phyloP scores from a whole-genome alignment of 352 stramenopile genomes.

The Pseudoperonospora humuli region DNA sequence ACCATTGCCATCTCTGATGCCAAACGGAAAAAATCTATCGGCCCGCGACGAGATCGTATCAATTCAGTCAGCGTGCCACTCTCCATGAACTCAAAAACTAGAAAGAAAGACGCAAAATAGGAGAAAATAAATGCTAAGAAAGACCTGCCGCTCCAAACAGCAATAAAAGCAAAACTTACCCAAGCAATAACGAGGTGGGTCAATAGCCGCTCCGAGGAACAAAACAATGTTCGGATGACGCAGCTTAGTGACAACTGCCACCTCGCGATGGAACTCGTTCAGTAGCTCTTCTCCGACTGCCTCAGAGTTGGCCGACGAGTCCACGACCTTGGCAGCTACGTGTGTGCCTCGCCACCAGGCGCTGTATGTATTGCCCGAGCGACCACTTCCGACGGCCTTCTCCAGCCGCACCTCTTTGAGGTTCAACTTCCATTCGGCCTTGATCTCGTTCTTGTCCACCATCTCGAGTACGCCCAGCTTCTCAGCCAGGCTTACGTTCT shows the following conservation, averaged over 20 bases:
- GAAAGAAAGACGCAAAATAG: neutral
- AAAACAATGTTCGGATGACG: slow-evolving; percentile 83
- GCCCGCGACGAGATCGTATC: slow-evolving; percentile 54
- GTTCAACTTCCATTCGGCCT: slow-evolving; percentile 73
- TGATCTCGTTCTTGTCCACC: slow-evolving; percentile 83
- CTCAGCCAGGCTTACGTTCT: slow-evolving; percentile 45
- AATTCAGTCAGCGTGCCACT: slow-evolving; percentile 79
- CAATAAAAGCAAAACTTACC: slow-evolving; percentile 28
- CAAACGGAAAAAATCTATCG: slow-evolving; percentile 78
- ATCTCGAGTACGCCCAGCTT: slow-evolving; percentile 70
- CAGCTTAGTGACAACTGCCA: slow-evolving; percentile 78
- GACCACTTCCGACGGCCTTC: slow-evolving; percentile 55
- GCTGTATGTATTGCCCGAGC: slow-evolving; percentile 74
- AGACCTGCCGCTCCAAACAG: neutral
- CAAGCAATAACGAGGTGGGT: slow-evolving; percentile 73
- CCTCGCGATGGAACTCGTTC: slow-evolving; percentile 81
- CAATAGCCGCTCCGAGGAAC: slow-evolving; percentile 74
- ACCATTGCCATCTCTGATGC: slow-evolving; percentile 76
- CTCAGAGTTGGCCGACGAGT: slow-evolving; percentile 61
- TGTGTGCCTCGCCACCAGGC: slow-evolving; percentile 74
- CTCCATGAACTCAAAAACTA: slow-evolving; percentile 86
- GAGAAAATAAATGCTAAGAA: neutral
- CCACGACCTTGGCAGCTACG: slow-evolving; percentile 73
- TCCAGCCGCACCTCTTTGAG: slow-evolving; percentile 68
- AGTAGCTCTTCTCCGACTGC: slow-evolving; percentile 66